phyloP scores from a whole-genome alignment of 306 rosid species.

The Glycine soja region DNA sequence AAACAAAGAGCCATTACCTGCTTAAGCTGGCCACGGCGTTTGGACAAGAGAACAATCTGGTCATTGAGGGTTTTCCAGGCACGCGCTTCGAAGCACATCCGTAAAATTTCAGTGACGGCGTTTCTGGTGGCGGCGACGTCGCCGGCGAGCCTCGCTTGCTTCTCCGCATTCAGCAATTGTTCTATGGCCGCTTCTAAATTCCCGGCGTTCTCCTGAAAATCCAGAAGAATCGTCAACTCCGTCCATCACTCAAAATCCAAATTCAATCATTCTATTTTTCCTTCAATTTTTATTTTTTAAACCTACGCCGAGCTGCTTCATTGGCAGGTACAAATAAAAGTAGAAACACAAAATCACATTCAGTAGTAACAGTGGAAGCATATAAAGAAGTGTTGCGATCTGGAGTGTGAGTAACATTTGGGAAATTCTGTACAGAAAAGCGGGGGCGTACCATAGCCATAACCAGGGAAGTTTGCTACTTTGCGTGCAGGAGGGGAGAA shows the following conservation, averaged over 20 bases:
- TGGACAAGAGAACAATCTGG: constrained; percentile 82
- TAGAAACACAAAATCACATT: not conserved
- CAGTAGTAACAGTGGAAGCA: not conserved
- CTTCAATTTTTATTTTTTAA: not conserved
- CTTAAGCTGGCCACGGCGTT: constrained; percentile 94
- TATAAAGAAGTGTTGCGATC: constrained; percentile 26
- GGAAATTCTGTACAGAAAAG: not conserved
- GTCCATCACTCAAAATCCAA: not conserved
- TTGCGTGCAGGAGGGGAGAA: constrained; percentile 34
- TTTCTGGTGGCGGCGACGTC: constrained; percentile 83
- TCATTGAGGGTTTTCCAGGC: constrained; percentile 89
- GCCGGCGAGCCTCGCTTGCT: constrained; percentile 80
- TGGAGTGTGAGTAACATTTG: not conserved
- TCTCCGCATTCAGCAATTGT: constrained; percentile 76
- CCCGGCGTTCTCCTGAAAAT: constrained; percentile 63
- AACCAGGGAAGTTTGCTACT: not conserved
- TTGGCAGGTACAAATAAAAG: not conserved
- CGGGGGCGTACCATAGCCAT: constrained; percentile 29
- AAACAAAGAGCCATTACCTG: constrained; percentile 58
- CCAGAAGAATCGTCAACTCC: not conserved
- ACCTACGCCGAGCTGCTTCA: constrained; percentile 13
- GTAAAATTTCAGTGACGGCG: constrained; percentile 77
- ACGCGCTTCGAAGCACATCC: constrained; percentile 78
- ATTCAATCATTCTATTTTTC: not conserved
- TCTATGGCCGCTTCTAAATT: constrained; percentile 69